These are phyloP conservation scores for Tetraselmis chui DNA, from an alignment of 139 green algal species.

Conservation along the genomic window DNA sequence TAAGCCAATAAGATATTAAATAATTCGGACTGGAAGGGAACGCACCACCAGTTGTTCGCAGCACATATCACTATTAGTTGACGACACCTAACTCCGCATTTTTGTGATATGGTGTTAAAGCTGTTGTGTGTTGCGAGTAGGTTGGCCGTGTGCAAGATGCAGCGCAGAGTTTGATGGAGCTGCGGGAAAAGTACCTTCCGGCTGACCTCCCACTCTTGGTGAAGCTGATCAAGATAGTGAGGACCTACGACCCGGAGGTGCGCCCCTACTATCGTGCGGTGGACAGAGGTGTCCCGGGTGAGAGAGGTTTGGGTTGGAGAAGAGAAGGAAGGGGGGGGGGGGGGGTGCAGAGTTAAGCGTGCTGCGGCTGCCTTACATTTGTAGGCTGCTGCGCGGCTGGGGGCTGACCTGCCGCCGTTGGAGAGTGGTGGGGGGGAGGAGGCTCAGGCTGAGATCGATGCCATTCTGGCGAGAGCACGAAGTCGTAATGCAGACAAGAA, in stretches of 20 bases:
- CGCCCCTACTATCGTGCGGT: too few species aligned
- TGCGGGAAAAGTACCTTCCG: background rate
- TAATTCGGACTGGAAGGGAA: too few species aligned
- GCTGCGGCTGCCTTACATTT: background rate
- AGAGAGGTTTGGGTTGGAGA: background rate
- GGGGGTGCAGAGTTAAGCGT: background rate
- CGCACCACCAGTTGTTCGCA: too few species aligned
- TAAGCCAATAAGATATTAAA: too few species aligned
- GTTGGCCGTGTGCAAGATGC: background rate
- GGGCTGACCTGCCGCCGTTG: background rate
- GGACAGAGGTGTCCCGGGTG: background rate
- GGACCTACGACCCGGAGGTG: background rate
- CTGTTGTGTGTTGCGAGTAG: too few species aligned
- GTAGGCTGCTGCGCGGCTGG: background rate
- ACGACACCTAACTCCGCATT: too few species aligned
- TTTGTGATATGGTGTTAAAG: too few species aligned
- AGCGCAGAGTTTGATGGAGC: background rate
- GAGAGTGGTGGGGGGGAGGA: background rate
- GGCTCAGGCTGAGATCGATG: background rate
- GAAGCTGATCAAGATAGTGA: background rate
- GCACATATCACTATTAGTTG: too few species aligned
- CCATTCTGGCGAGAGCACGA: background rate
- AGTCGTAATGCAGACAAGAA: background rate
- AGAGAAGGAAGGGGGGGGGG: background rate
- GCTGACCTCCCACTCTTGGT: background rate